Evolutionary conservation across 2,329 filamentous ascomycete genomes (phyloP).

Genomic region (Diaporthe vexans): DNA sequence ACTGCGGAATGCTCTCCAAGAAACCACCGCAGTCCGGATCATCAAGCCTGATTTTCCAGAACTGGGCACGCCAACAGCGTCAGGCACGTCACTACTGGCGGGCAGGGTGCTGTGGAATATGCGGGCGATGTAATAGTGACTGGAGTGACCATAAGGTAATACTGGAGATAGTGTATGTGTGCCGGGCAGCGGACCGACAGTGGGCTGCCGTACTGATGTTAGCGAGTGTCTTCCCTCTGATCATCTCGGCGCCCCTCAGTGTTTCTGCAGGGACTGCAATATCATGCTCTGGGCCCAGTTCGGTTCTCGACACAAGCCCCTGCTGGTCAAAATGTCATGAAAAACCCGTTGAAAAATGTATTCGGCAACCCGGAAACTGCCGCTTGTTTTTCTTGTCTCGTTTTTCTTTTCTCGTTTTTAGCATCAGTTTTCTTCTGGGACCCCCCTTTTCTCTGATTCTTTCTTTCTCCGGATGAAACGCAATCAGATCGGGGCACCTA

Average conservation of each 20-base stretch:
- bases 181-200: neutral
- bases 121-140: neutral
- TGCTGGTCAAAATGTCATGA: neutral
- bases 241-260: neutral
- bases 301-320: neutral
- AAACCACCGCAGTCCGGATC: neutral
- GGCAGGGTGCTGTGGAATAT: neutral
- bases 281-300: neutral
- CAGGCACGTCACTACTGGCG: neutral
- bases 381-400: too few species aligned
- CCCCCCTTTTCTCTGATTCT: too few species aligned
- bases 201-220: neutral
- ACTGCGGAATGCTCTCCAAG: too few species aligned
- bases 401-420: too few species aligned
- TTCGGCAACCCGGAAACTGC: too few species aligned
- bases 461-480: neutral
- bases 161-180: neutral
- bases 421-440: too few species aligned
- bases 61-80: neutral
- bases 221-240: constrained; percentile 1
- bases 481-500: neutral
- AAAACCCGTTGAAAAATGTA: too few species aligned
- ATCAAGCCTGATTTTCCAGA: neutral
- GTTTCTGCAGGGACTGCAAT: neutral
- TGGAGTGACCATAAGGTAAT: neutral